Percentiles rank a stretch among this genome's conserved stretches.
These are phyloP conservation scores for Ichthyophthirius multifiliis DNA, from an alignment of 169 alveolate species.

Conservation along the genomic window DNA sequence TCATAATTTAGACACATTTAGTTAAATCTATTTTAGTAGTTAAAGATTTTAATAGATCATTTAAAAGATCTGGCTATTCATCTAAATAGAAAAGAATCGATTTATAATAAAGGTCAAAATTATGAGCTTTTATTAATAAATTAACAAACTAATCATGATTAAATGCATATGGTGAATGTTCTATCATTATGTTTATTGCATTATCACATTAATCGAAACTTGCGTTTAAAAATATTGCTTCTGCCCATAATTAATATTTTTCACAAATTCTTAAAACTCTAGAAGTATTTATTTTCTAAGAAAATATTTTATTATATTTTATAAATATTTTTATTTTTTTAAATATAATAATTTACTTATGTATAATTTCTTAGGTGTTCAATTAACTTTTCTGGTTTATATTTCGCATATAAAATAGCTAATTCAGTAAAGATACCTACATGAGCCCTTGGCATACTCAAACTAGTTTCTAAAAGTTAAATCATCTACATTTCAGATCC, in stretches of 20 bases:
- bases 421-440: slow-evolving; percentile 97
- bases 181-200: slow-evolving; percentile 95
- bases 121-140: slow-evolving; percentile 89
- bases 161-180: slow-evolving; percentile 97
- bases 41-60: slow-evolving; percentile 86
- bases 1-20: slow-evolving; percentile 92
- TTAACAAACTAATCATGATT: slow-evolving; percentile 91
- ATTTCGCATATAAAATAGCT: slow-evolving; percentile 97
- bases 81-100: slow-evolving; percentile 97
- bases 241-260: slow-evolving; percentile 90
- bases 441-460: slow-evolving; percentile 90
- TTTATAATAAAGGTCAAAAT: slow-evolving; percentile 95
- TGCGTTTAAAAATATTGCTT: slow-evolving; percentile 96
- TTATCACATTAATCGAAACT: slow-evolving; percentile 96
- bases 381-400: slow-evolving; percentile 96
- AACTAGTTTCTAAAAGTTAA: slow-evolving; percentile 82
- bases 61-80: slow-evolving; percentile 97
- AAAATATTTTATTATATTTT: neutral
- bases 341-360: neutral
- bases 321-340: neutral
- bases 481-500: slow-evolving; percentile 91
- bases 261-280: slow-evolving; percentile 94
- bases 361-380: slow-evolving; percentile 87
- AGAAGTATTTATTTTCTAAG: slow-evolving; percentile 86
- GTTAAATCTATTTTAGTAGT: slow-evolving; percentile 92